Evolutionary conservation across 2,329 filamentous ascomycete genomes (phyloP), one percentile per base, ranked within the genome.

Genomic region (Hysterium pulicare): DNA sequence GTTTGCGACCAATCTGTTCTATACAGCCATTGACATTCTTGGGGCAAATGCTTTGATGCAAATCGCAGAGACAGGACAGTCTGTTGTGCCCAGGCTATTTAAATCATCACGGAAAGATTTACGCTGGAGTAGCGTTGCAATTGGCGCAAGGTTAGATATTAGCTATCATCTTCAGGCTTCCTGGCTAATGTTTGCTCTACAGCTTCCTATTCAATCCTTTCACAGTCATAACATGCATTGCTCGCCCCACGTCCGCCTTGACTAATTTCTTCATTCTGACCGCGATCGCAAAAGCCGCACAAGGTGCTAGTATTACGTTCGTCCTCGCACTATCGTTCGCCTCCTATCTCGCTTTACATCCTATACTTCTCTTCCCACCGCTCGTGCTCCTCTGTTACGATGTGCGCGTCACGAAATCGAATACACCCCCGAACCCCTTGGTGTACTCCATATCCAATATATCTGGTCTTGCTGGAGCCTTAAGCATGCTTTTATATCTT

Each of bases 131-230:
- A 84, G 86, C 21, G 73, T 83, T 43, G 79, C 85, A 2, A 79
- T 96, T 51, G 89, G 86, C 40, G 88, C 90, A 48, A 81, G 86
- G 84, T 93, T 78, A 58, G 78, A 57, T n/a, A 19, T 41, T 33
- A 19, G 20, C 21, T 3, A 49, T 30, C 7, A 4, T 5, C 15
- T 11, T 19, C 3, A 15, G 20, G 7, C 16, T 11, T 11, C 13
- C 5, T 41, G 17, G 34, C 47, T 67, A 34, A 64, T 44, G 8
- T n/a, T n/a, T n/a, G n/a, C 9, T 32, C n/a, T 5, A 5, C 30
- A 93, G 88, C 51, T 97, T 88, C 62, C 79, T 98, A 2, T 91
- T 97, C 71, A 97, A 94, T 64, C 93, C 93, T 0, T 95, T 95
- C 62, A 95, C 90, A 1, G 81, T 98, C 47, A 82, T 90, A 33